Evolutionary conservation across 768 basidiomycete species (phyloP).

Genomic region (Lactifluus piperatus): DNA sequence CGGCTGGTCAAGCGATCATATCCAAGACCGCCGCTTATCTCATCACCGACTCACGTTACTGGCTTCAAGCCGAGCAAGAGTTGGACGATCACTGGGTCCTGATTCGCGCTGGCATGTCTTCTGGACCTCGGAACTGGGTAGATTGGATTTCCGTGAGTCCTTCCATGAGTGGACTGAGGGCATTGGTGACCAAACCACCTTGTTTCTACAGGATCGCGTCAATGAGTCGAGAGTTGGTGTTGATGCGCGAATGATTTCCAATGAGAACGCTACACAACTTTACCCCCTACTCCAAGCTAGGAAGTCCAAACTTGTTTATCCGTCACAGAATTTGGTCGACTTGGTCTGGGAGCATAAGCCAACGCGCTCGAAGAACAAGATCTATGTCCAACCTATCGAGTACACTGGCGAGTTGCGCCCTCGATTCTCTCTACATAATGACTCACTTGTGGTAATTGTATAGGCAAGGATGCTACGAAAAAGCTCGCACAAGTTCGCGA

Average conservation of each 20-base stretch:
- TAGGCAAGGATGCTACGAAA: conserved; percentile 49
- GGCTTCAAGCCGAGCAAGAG: conserved; percentile 65
- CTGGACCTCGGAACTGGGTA: conserved; percentile 63
- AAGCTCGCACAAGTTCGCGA: conserved; percentile 66
- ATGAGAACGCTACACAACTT: conserved; percentile 57
- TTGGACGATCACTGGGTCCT: conserved; percentile 71
- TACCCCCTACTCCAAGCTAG: conserved; percentile 44
- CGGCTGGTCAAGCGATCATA: conserved; percentile 64
- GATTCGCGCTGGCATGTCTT: conserved; percentile 44
- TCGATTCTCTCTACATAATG: neutral
- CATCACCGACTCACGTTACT: conserved; percentile 76
- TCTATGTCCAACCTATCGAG: conserved; percentile 62
- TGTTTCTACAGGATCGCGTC: conserved; percentile 28
- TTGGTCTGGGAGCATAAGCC: conserved; percentile 76
- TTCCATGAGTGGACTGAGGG: neutral
- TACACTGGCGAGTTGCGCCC: conserved; percentile 44
- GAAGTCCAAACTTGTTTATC: conserved; percentile 65
- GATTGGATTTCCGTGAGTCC: conserved; percentile 46
- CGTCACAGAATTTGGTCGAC: conserved; percentile 78
- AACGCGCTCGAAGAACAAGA: conserved; percentile 48
- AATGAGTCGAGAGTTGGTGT: conserved; percentile 57
- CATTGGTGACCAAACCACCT: neutral
- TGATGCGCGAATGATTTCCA: conserved; percentile 76
- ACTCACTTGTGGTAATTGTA: neutral
- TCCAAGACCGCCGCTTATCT: conserved; percentile 61